Evolutionary conservation across 225 moss, liverwort and hornwort species (phyloP).

Genomic region (Pseudisothecium myosuroides): DNA sequence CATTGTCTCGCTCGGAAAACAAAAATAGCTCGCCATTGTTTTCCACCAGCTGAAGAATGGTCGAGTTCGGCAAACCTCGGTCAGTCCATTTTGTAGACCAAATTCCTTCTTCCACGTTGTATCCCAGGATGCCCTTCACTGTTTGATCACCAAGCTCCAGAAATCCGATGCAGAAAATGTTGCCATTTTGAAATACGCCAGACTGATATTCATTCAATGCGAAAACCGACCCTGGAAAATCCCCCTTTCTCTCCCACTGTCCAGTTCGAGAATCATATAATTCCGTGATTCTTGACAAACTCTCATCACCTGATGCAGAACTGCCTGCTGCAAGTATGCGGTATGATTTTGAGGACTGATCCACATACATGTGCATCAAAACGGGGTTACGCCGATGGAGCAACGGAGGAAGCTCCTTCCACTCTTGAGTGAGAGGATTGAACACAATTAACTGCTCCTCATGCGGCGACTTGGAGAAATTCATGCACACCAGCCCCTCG

Average conservation of each 20-base stretch:
- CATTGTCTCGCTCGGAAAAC: background rate
- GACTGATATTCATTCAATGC: background rate
- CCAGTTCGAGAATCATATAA: background rate
- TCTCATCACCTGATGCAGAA: background rate
- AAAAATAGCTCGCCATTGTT: background rate
- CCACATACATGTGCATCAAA: background rate
- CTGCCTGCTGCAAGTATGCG: background rate
- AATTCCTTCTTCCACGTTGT: background rate
- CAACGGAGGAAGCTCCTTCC: background rate
- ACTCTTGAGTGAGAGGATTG: background rate
- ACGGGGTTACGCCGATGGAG: background rate
- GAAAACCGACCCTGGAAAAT: background rate
- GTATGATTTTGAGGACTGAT: background rate
- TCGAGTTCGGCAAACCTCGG: background rate
- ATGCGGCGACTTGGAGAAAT: background rate
- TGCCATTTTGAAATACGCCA: background rate
- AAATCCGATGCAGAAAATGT: background rate
- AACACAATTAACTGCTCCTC: background rate
- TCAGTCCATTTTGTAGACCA: background rate
- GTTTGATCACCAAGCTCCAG: background rate
- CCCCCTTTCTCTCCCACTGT: background rate
- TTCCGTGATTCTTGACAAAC: background rate
- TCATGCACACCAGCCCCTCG: background rate
- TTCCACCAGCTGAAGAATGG: background rate
- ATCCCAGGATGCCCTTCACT: conserved; percentile 5